Conservation (phyloP, 176 grass and related monocot genomes). For the Hyparrhenia diplandra region DNA sequence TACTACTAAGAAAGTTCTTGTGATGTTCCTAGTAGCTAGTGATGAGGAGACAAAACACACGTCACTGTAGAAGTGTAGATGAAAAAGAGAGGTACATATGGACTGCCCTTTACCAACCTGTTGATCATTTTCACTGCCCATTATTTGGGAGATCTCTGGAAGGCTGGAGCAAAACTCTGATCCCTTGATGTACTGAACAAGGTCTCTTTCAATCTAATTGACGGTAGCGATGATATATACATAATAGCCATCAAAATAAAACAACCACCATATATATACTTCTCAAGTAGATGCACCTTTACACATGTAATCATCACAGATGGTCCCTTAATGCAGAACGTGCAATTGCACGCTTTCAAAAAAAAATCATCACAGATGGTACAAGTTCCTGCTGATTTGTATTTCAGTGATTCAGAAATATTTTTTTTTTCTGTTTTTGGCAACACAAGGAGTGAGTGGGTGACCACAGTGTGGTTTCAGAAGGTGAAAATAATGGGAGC, state of each 20-base stretch:
- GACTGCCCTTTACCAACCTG: background rate
- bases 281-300: background rate
- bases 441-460: background rate
- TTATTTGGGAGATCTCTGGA: background rate
- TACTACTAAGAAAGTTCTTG: background rate
- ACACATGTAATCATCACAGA: too few species aligned
- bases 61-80: background rate
- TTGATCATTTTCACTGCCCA: background rate
- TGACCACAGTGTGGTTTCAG: too few species aligned
- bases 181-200: background rate
- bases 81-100: background rate
- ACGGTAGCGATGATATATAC: too few species aligned
- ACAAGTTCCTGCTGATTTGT: background rate
- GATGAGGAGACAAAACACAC: background rate
- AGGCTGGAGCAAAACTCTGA: background rate
- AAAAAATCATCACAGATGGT: background rate
- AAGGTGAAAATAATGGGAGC: background rate
- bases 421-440: too few species aligned
- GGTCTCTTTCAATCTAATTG: background rate
- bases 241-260: background rate
- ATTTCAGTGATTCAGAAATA: background rate
- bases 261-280: background rate
- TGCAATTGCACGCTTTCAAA: too few species aligned
- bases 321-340: too few species aligned
- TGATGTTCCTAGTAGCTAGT: background rate